phyloP scores from a whole-genome alignment of 2,329 filamentous ascomycete species.

The Metarhizium album region DNA sequence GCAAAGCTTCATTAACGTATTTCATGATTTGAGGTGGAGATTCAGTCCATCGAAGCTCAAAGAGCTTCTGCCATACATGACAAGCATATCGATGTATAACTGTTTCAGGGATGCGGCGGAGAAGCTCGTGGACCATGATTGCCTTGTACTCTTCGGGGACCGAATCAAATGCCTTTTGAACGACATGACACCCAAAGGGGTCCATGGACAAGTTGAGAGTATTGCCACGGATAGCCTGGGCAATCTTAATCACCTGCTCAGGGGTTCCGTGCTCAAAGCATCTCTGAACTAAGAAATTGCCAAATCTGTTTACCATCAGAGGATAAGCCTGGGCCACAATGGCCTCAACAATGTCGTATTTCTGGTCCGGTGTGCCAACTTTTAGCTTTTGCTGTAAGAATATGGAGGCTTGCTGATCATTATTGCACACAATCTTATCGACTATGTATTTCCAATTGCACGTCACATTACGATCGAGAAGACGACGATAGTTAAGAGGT shows the following conservation, averaged over 20 bases:
- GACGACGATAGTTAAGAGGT: conserved; percentile 88
- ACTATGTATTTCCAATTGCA: conserved; percentile 99
- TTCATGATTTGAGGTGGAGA: conserved; percentile 97
- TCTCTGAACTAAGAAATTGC: conserved; percentile 95
- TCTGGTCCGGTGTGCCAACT: conserved; percentile 87
- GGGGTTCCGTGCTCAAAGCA: conserved; percentile 97
- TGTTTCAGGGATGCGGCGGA: conserved; percentile 91
- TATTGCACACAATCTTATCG: conserved; percentile 98
- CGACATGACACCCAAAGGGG: conserved; percentile 93
- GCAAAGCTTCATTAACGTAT: conserved; percentile 89
- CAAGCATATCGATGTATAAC: conserved; percentile 98
- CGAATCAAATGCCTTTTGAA: conserved; percentile 97
- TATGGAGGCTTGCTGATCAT: conserved; percentile 97
- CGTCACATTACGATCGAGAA: conserved; percentile 89
- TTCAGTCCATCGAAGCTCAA: conserved; percentile 91
- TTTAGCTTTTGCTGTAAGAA: conserved; percentile 99
- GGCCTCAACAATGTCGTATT: conserved; percentile 92
- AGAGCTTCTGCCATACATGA: conserved; percentile 99
- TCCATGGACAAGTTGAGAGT: conserved; percentile 96
- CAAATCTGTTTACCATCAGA: conserved; percentile 96
- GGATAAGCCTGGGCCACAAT: conserved; percentile 93
- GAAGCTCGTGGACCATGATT: conserved; percentile 95
- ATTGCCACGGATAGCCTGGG: conserved; percentile 85
- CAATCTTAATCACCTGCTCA: conserved; percentile 90
- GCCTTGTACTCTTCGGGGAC: conserved; percentile 97